These are phyloP conservation scores for Alternaria panax DNA, from an alignment of 2,329 filamentous ascomycete genomes.

Conservation along the genomic window DNA sequence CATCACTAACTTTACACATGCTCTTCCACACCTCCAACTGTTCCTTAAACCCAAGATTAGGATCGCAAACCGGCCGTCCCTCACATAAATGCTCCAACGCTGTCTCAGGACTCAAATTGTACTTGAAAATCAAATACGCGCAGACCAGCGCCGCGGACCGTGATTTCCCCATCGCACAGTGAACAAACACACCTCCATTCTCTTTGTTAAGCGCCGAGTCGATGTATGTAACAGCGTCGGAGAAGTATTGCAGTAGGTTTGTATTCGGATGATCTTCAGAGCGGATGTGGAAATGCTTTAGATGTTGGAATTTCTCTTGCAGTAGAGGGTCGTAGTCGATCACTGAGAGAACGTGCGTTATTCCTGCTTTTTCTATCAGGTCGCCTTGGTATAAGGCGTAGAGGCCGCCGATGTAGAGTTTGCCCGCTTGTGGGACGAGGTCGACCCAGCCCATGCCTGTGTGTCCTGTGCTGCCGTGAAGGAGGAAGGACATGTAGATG, in stretches of 20 bases:
- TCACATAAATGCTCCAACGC: conserved; percentile 42
- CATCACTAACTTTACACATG: conserved; percentile 34
- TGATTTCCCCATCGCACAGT: conserved; percentile 48
- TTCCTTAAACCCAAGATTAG: conserved; percentile 46
- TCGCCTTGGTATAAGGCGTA: conserved; percentile 52
- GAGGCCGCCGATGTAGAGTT: conserved; percentile 53
- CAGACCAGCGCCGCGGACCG: conserved; percentile 43
- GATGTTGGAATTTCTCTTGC: conserved; percentile 33
- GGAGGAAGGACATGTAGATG: conserved; percentile 39
- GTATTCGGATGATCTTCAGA: conserved; percentile 46
- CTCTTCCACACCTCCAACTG: conserved; percentile 39
- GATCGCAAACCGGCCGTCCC: conserved; percentile 45
- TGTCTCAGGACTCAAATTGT: conserved; percentile 20
- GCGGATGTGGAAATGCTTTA: conserved; percentile 41
- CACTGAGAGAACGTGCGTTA: conserved; percentile 45
- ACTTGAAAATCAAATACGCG: conserved; percentile 45
- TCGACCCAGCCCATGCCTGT: conserved; percentile 52
- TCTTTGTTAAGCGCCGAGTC: conserved; percentile 26
- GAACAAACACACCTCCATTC: conserved; percentile 38
- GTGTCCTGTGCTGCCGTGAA: conserved; percentile 40
- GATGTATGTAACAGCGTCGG: conserved; percentile 31
- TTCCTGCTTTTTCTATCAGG: conserved; percentile 40
- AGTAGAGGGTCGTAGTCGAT: conserved; percentile 45
- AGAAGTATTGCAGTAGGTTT: conserved; percentile 39
- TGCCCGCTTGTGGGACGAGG: conserved; percentile 43